phyloP scores from a whole-genome alignment of 768 basidiomycete genomes.

The Glaciozyma antarctica region DNA sequence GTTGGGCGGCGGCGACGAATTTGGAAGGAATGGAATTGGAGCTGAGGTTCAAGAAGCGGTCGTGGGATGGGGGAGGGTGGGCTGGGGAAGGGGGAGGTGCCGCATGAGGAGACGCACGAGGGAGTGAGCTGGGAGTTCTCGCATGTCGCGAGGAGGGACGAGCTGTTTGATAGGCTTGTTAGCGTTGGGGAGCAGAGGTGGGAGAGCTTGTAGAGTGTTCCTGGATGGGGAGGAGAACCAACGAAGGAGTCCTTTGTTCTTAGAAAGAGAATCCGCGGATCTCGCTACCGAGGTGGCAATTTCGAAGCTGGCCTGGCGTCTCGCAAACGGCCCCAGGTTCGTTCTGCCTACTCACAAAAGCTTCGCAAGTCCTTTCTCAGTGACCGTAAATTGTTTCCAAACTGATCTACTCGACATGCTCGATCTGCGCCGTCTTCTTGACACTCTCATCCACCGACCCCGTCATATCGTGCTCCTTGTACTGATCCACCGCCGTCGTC shows the following conservation, averaged over 20 bases:
- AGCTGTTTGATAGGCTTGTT: constrained; percentile 41
- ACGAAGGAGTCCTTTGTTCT: no score
- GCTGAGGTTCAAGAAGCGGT: constrained; percentile 38
- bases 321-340: no score
- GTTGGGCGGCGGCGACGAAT: constrained; percentile 41
- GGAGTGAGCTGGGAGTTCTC: constrained; percentile 39
- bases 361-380: no score
- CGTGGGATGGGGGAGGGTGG: not conserved
- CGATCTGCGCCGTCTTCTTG: no score
- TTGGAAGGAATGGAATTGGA: constrained; percentile 41
- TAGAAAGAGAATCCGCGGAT: no score
- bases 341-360: no score
- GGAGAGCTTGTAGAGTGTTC: constrained; percentile 38
- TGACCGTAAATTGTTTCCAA: no score
- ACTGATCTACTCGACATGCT: no score
- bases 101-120: constrained; percentile 30
- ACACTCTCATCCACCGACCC: no score
- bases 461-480: not conserved
- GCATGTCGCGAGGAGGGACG: constrained; percentile 40
- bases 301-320: no score
- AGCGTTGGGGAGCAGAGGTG: constrained; percentile 40
- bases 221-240: no score
- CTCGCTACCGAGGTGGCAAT: no score
- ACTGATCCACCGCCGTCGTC: constrained; percentile 22
- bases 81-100: constrained; percentile 27